A percentile compares a stretch with the other conserved stretches of the same genome.
These are phyloP conservation scores for Zygosaccharomyces bisporus DNA, from an alignment of 805 yeast species.

Conservation along the genomic window DNA sequence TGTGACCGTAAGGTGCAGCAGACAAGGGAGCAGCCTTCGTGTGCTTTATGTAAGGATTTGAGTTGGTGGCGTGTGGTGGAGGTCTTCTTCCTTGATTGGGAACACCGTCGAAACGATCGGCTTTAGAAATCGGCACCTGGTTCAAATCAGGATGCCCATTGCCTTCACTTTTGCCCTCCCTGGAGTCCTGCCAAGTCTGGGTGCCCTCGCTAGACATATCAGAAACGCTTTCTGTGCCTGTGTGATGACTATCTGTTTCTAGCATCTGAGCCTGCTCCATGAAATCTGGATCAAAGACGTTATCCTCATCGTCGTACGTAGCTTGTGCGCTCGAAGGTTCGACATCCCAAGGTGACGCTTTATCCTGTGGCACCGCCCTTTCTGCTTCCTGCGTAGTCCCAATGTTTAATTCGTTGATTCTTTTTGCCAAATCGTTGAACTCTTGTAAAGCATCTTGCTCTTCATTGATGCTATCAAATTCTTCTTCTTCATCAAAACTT, in stretches of 20 bases:
- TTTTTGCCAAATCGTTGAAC: slow-evolving; percentile 21
- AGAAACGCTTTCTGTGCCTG: slow-evolving; percentile 13
- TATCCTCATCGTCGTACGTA: slow-evolving; percentile 14
- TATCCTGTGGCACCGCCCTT: slow-evolving; percentile 2
- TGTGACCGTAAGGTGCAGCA: slow-evolving; percentile 1
- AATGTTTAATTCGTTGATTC: slow-evolving; percentile 22
- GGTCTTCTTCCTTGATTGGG: neutral
- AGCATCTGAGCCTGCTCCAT: slow-evolving; percentile 30
- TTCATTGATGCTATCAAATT: slow-evolving; percentile 7
- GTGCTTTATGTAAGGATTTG: neutral
- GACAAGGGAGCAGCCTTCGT: neutral
- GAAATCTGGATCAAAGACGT: slow-evolving; percentile 34
- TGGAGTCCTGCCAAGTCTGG: neutral
- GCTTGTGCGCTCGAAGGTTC: neutral
- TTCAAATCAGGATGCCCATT: slow-evolving; percentile 12
- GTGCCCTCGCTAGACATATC: slow-evolving; percentile 5
- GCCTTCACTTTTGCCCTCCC: neutral
- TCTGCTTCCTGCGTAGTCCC: slow-evolving; percentile 5
- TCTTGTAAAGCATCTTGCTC: slow-evolving; percentile 13
- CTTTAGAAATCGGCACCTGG: slow-evolving; percentile 3
- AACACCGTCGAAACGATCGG: neutral
- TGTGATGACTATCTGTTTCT: slow-evolving; percentile 33
- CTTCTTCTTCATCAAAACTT: neutral
- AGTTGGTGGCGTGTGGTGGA: neutral
- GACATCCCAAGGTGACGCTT: slow-evolving; percentile 10